These are phyloP conservation scores for Eremothecium cymbalariae DNA, from an alignment of 1,139 yeast genomes.

Conservation along the genomic window DNA sequence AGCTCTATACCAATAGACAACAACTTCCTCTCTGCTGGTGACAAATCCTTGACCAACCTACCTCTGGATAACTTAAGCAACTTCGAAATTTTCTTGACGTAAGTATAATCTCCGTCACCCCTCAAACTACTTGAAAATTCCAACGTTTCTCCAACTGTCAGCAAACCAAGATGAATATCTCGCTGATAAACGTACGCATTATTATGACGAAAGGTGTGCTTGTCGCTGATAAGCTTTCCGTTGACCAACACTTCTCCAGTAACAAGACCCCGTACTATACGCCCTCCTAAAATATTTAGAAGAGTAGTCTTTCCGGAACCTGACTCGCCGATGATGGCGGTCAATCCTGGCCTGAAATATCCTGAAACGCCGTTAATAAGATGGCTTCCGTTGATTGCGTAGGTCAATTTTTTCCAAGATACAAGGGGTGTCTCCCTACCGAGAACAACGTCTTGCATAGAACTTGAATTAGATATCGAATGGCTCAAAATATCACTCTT, in stretches of 20 bases:
- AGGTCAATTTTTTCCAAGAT: slow-evolving; percentile 42
- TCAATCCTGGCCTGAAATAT: slow-evolving; percentile 42
- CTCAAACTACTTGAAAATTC: slow-evolving; percentile 44
- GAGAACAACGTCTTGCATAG: slow-evolving; percentile 7
- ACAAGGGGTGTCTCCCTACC: slow-evolving; percentile 26
- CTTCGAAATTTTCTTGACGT: slow-evolving; percentile 41
- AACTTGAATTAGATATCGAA: slow-evolving; percentile 9
- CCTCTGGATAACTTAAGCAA: slow-evolving; percentile 33
- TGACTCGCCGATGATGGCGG: slow-evolving; percentile 35
- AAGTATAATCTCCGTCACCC: slow-evolving; percentile 41
- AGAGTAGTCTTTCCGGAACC: slow-evolving; percentile 85
- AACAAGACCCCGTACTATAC: slow-evolving; percentile 40
- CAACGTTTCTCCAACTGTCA: slow-evolving; percentile 46
- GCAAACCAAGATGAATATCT: slow-evolving; percentile 44
- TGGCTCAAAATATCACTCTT: not conserved
- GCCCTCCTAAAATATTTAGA: slow-evolving; percentile 59
- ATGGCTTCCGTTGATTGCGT: slow-evolving; percentile 35
- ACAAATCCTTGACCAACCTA: slow-evolving; percentile 55
- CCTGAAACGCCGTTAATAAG: slow-evolving; percentile 45
- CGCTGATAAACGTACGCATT: slow-evolving; percentile 57
- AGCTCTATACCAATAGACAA: slow-evolving; percentile 77
- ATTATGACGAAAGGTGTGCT: slow-evolving; percentile 40
- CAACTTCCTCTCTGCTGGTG: slow-evolving; percentile 82
- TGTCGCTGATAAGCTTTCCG: slow-evolving; percentile 39
- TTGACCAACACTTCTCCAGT: slow-evolving; percentile 50